Evolutionary conservation across 2,329 filamentous ascomycete species (phyloP).

Genomic region (Venturia oleaginea): DNA sequence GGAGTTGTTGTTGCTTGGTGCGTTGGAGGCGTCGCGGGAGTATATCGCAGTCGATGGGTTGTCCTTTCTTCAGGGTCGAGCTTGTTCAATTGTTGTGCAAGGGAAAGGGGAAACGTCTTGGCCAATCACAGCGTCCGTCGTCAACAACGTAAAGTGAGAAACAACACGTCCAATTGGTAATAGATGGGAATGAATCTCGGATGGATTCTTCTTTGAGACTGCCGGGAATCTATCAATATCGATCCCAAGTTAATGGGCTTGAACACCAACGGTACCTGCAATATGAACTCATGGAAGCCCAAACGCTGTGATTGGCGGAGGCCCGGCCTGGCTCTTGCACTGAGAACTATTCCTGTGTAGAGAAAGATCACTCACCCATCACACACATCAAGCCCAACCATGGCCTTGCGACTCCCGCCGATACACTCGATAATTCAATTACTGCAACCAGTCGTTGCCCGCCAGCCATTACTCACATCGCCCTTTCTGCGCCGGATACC

Average conservation of each 20-base stretch:
- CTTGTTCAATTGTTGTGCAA: background rate
- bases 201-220: too few species aligned
- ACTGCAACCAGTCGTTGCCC: constrained; percentile 21
- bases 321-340: too few species aligned
- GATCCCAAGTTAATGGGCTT: too few species aligned
- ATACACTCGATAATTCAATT: constrained; percentile 1
- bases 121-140: background rate
- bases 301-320: too few species aligned
- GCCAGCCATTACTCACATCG: constrained; percentile 17
- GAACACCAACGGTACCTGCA: too few species aligned
- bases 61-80: background rate
- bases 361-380: background rate
- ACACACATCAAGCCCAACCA: background rate
- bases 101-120: background rate
- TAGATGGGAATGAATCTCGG: too few species aligned
- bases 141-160: too few species aligned
- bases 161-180: too few species aligned
- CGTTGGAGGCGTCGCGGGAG: background rate
- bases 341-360: too few species aligned
- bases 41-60: background rate
- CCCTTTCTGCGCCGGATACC: constrained; percentile 36
- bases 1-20: constrained; percentile 17
- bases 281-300: too few species aligned
- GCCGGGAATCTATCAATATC: too few species aligned
- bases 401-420: constrained; percentile 8